phyloP scores from a whole-genome alignment of 2,329 filamentous ascomycete species.

The Beauveria sp. region DNA sequence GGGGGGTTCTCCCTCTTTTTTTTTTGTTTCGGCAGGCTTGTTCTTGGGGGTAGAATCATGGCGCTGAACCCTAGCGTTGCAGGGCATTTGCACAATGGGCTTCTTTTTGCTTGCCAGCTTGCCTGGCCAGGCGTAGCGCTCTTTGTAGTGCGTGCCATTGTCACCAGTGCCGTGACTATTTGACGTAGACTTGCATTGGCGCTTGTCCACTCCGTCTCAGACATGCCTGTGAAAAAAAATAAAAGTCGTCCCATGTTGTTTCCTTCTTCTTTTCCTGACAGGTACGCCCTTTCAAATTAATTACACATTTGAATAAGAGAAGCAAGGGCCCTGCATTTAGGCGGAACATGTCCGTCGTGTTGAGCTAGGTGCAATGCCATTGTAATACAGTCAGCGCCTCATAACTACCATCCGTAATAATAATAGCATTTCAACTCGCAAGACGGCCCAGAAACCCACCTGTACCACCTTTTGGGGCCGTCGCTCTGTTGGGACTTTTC shows the following conservation, averaged over 20 bases:
- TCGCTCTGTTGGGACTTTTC: neutral
- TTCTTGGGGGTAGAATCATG: neutral
- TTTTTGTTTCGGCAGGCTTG: neutral
- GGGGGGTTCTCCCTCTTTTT: neutral
- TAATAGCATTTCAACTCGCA: neutral
- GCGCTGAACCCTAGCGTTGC: conserved; percentile 3
- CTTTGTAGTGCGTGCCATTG: neutral
- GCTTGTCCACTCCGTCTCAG: neutral
- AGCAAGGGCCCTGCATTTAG: neutral
- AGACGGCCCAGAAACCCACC: neutral
- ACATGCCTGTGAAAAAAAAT: neutral
- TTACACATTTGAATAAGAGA: neutral
- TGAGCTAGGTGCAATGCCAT: neutral
- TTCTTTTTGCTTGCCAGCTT: neutral
- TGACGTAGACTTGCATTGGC: neutral
- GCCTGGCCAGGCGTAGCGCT: neutral
- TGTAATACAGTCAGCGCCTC: neutral
- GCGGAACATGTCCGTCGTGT: neutral
- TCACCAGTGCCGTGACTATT: neutral
- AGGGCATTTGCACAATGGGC: neutral
- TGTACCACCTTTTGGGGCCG: neutral
- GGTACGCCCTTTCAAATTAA: conserved; percentile 7
- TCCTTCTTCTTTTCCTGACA: neutral
- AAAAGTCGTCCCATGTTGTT: neutral
- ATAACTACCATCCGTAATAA: too few species aligned